Percentiles rank a stretch among this genome's conserved stretches.
These are phyloP conservation scores for Benincasa hispida DNA, from an alignment of 306 rosid species.

Conservation along the genomic window DNA sequence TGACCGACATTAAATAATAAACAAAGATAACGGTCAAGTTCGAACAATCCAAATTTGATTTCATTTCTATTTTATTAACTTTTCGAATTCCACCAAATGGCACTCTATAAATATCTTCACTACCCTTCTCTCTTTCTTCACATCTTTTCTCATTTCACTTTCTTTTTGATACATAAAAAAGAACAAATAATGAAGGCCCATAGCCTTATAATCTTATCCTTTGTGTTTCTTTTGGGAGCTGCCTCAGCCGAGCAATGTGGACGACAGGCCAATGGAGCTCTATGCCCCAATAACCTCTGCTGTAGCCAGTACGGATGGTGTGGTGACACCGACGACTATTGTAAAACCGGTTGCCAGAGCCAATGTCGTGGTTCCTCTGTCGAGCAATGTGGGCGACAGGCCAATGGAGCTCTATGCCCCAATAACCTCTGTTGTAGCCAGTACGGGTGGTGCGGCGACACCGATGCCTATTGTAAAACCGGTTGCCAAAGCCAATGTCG, in stretches of 20 bases:
- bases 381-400: conserved; percentile 41
- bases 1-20: too few relatives aligned
- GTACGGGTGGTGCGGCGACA: conserved; percentile 29
- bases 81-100: background rate
- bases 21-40: background rate
- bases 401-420: conserved; percentile 30
- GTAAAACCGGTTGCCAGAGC: conserved; percentile 29
- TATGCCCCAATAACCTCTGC: conserved; percentile 30
- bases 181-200: background rate
- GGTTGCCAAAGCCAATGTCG: conserved; percentile 39
- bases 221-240: background rate
- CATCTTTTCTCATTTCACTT: background rate
- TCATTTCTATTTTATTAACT: background rate
- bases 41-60: background rate
- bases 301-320: conserved; percentile 47
- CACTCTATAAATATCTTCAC: background rate
- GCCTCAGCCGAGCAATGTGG: conserved; percentile 40
- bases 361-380: conserved; percentile 33
- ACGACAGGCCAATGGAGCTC: conserved; percentile 26
- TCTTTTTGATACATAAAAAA: too few relatives aligned
- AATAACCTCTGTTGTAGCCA: conserved; percentile 35
- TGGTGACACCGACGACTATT: conserved; percentile 9
- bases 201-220: background rate
- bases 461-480: background rate
- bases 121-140: background rate